Evolutionary conservation across 208 protist genomes (phyloP).

Genomic region (Strigomonas culicis): DNA sequence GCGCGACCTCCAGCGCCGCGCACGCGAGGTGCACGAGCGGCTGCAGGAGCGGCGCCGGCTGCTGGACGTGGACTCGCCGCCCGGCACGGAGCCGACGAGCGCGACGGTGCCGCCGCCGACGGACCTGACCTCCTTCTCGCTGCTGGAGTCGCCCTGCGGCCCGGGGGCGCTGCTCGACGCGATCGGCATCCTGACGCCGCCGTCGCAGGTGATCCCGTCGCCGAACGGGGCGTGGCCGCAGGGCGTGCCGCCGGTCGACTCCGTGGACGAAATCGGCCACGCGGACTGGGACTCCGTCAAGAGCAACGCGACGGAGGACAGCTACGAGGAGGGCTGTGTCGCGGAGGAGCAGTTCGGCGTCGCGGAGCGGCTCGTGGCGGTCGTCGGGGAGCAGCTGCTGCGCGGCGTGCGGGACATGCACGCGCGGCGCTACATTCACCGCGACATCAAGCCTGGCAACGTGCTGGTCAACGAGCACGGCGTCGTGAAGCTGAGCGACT

Average conservation of each 20-base stretch:
- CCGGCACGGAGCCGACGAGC: constrained; percentile 2
- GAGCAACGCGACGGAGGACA: constrained; percentile 21
- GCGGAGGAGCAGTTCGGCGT: constrained; percentile 50
- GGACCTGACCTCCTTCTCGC: no score
- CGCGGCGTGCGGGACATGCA: constrained; percentile 87
- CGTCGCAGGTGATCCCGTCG: neutral
- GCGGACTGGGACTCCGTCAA: constrained; percentile 23
- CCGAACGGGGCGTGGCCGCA: neutral
- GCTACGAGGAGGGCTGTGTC: constrained; percentile 18
- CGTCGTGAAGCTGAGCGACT: constrained; percentile 96
- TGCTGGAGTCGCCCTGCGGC: no score
- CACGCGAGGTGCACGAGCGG: constrained; percentile 18
- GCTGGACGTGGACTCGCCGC: neutral
- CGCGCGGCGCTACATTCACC: constrained; percentile 76
- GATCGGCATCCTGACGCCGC: neutral
- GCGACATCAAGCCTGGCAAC: constrained; percentile 95
- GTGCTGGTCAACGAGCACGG: constrained; percentile 93
- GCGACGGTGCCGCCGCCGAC: constrained; percentile 4
- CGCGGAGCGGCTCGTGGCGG: constrained; percentile 75
- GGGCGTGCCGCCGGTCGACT: no score
- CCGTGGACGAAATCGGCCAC: neutral
- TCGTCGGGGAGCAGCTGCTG: constrained; percentile 80
- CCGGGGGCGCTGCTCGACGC: neutral
- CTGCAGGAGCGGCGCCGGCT: constrained; percentile 25
- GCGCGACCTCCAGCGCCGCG: constrained; percentile 33